Percentiles rank a stretch among this genome's conserved stretches.
These are phyloP conservation scores for Castanea crenata DNA, from an alignment of 306 rosid species.

Conservation along the genomic window DNA sequence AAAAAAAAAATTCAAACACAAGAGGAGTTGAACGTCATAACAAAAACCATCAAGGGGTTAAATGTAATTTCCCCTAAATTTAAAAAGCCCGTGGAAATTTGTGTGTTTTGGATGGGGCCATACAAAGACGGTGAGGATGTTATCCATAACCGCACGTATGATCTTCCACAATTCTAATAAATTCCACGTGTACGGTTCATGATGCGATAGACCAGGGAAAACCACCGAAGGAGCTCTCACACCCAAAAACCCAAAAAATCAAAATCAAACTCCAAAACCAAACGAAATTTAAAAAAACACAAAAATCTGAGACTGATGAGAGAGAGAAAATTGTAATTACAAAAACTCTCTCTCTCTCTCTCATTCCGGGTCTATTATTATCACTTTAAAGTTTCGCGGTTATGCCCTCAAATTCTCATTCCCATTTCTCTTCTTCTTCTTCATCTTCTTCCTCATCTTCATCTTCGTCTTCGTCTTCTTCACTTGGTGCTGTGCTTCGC, in stretches of 20 bases:
- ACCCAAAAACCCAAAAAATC: neutral
- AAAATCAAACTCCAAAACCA: neutral
- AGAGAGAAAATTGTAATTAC: neutral
- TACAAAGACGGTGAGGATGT: too few species aligned
- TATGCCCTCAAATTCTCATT: conserved; percentile 47
- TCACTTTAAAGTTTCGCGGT: conserved; percentile 89
- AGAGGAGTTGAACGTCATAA: too few species aligned
- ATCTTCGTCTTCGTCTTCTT: neutral
- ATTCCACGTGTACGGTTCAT: neutral
- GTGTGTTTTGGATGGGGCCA: too few species aligned
- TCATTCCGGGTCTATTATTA: neutral
- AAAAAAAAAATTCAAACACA: too few species aligned
- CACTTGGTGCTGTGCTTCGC: neutral
- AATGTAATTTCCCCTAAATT: too few species aligned
- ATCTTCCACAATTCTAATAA: neutral
- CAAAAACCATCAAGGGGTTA: too few species aligned
- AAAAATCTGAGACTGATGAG: conserved; percentile 5
- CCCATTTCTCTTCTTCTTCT: conserved; percentile 21
- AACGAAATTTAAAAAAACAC: neutral
- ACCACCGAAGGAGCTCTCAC: neutral
- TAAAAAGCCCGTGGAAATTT: too few species aligned
- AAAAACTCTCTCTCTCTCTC: neutral
- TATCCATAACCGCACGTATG: too few species aligned
- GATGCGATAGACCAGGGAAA: neutral
- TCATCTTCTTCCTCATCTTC: conserved; percentile 16